phyloP scores from a whole-genome alignment of 2,329 filamentous ascomycete genomes.

The Escovopsis sp. region DNA sequence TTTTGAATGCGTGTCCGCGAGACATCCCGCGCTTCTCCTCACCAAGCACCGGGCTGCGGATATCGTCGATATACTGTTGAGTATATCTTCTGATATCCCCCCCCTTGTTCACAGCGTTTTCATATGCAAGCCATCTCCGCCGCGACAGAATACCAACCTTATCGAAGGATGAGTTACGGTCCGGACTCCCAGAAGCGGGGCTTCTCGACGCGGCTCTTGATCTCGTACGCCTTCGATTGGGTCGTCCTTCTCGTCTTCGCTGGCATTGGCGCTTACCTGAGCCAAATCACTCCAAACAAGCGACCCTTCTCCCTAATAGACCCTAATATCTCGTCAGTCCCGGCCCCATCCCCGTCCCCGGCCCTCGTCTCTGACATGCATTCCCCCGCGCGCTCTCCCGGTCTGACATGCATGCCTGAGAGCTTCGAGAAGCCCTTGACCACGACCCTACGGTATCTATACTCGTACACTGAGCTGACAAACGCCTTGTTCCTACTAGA shows the following conservation, averaged over 20 bases:
- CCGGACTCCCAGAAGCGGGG: conserved; percentile 8
- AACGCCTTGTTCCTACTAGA: conserved; percentile 18
- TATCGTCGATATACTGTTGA: no score
- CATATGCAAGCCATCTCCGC: no score
- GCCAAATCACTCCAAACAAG: conserved; percentile 45
- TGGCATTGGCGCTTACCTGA: conserved; percentile 42
- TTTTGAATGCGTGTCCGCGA: no score
- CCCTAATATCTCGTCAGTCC: conserved; percentile 50
- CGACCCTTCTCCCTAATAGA: conserved; percentile 58
- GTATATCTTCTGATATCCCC: background rate
- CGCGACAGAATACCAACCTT: conserved; percentile 3
- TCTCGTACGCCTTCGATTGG: conserved; percentile 67
- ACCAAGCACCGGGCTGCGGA: no score
- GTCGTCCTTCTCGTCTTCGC: conserved; percentile 45
- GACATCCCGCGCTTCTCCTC: no score
- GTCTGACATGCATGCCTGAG: no score
- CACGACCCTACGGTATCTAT: background rate
- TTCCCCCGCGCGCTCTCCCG: no score
- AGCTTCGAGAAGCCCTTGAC: no score
- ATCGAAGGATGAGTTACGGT: conserved; percentile 14
- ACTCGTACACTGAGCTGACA: conserved; percentile 4
- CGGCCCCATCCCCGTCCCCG: conserved; percentile 1
- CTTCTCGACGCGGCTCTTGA: conserved; percentile 24
- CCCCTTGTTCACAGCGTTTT: background rate
- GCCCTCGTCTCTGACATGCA: background rate